These are phyloP conservation scores for Fusarium nurragi DNA, from an alignment of 2,329 filamentous ascomycete species.

Conservation along the genomic window DNA sequence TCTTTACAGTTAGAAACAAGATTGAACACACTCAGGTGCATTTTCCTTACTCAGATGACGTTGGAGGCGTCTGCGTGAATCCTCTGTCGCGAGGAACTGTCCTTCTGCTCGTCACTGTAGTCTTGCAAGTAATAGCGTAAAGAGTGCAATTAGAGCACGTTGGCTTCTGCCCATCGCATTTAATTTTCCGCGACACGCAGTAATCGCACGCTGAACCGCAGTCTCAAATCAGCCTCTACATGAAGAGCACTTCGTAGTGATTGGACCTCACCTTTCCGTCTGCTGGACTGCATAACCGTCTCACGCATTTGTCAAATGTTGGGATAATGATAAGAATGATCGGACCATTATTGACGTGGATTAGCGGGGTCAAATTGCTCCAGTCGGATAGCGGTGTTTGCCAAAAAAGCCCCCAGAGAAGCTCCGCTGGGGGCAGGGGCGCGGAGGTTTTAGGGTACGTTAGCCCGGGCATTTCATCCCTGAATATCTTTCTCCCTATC, in stretches of 20 bases:
- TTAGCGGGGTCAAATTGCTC: not conserved
- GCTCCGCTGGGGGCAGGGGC: not conserved
- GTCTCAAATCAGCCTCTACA: not conserved
- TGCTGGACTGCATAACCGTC: slow-evolving; percentile 14
- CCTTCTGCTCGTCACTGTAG: slow-evolving; percentile 13
- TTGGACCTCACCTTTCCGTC: slow-evolving; percentile 30
- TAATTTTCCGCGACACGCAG: slow-evolving; percentile 54
- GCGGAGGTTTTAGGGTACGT: not conserved
- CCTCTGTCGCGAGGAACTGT: not conserved
- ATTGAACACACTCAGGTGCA: too few species aligned
- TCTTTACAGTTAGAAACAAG: slow-evolving; percentile 4
- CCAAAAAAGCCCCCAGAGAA: not conserved
- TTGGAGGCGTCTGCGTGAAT: not conserved
- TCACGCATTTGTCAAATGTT: slow-evolving; percentile 20
- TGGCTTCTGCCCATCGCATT: slow-evolving; percentile 52
- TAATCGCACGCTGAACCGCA: slow-evolving; percentile 47
- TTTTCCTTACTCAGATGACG: slow-evolving; percentile 4
- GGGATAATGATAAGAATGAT: not conserved
- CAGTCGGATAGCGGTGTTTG: slow-evolving; percentile 15
- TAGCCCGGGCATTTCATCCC: slow-evolving; percentile 5
- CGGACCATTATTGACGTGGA: not conserved
- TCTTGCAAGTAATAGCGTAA: slow-evolving; percentile 48
- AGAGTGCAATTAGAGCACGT: slow-evolving; percentile 52
- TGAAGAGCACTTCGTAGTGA: rapidly evolving
- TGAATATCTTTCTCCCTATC: slow-evolving; percentile 20